phyloP scores from a whole-genome alignment of 1,139 yeast species.

The Zygoascus sp. region DNA sequence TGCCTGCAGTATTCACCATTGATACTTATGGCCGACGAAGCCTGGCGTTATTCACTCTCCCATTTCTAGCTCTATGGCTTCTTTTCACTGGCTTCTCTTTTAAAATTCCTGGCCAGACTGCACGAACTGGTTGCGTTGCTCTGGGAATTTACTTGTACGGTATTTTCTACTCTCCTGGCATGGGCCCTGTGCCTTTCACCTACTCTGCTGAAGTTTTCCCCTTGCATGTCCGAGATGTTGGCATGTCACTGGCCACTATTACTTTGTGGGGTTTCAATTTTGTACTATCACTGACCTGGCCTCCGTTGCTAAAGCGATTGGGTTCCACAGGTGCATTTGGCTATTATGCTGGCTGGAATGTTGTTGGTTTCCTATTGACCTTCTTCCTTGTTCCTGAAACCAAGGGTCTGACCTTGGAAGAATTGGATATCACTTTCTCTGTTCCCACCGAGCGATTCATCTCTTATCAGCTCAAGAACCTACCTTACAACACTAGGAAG shows the following conservation, averaged over 20 bases:
- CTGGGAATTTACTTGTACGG: constrained; percentile 72
- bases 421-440: constrained; percentile 46
- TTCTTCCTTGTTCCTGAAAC: constrained; percentile 60
- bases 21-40: constrained; percentile 76
- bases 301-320: constrained; percentile 60
- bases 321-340: constrained; percentile 83
- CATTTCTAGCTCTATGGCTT: constrained; percentile 63
- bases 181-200: constrained; percentile 89
- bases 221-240: constrained; percentile 75
- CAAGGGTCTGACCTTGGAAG: constrained; percentile 55
- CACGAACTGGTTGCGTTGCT: constrained; percentile 61
- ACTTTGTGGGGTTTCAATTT: constrained; percentile 86
- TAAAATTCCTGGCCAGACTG: constrained; percentile 51
- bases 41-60: constrained; percentile 67
- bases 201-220: constrained; percentile 88
- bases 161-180: constrained; percentile 75
- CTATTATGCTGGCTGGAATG: constrained; percentile 84
- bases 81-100: constrained; percentile 74
- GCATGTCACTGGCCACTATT: constrained; percentile 82
- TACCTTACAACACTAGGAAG: constrained; percentile 30
- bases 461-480: constrained; percentile 32
- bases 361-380: constrained; percentile 51
- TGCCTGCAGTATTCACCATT: constrained; percentile 79
- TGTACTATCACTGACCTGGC: constrained; percentile 79
- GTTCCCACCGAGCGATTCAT: constrained; percentile 35